phyloP scores from a whole-genome alignment of 805 yeast species.

The Myxozyma mucilagina region DNA sequence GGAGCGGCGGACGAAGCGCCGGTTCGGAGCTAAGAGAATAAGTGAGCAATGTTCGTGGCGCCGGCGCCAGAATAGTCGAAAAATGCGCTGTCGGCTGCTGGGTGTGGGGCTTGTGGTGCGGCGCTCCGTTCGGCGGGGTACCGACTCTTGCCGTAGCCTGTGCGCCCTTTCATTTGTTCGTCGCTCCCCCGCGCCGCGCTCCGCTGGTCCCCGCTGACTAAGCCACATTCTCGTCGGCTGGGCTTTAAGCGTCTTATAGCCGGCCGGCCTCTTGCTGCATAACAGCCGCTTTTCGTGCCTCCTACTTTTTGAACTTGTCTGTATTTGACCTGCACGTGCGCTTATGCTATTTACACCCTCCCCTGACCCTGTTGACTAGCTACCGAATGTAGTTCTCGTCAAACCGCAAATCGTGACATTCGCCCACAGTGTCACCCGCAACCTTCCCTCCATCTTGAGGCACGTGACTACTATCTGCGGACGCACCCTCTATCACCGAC shows the following conservation, averaged over 20 bases:
- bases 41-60: no score
- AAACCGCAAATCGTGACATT: slow-evolving; percentile 1
- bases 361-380: background rate
- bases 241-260: background rate
- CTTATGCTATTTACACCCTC: background rate
- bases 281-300: no score
- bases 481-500: background rate
- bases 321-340: background rate
- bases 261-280: background rate
- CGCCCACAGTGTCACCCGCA: background rate
- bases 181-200: background rate
- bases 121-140: no score
- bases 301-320: no score
- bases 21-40: no score
- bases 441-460: background rate
- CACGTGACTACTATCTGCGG: background rate
- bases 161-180: background rate
- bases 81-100: background rate
- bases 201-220: background rate
- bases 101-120: background rate
- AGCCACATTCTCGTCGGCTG: no score
- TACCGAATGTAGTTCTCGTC: slow-evolving; percentile 9
- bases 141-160: no score
- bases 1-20: background rate
- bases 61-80: no score